Percentiles rank a stretch among this genome's conserved stretches.
phyloP scores from a whole-genome alignment of 805 yeast genomes.

The Starmerella scarabaei region DNA sequence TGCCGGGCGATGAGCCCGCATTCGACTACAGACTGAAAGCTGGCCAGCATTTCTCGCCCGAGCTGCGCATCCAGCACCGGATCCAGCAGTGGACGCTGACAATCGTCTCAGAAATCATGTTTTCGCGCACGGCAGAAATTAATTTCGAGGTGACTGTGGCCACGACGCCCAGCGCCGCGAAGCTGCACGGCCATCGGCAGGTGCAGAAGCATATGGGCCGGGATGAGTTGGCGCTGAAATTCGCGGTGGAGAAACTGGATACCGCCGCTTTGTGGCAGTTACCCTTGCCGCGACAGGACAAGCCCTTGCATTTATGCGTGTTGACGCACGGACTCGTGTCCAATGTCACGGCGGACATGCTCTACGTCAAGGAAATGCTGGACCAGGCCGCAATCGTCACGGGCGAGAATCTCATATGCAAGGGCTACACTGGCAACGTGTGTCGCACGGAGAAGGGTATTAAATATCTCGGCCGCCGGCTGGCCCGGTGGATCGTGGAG shows the following conservation, averaged over 20 bases:
- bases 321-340: slow-evolving; percentile 89
- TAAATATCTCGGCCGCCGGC: slow-evolving; percentile 65
- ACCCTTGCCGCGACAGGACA: slow-evolving; percentile 39
- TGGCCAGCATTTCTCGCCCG: slow-evolving; percentile 51
- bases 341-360: slow-evolving; percentile 80
- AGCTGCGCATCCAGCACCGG: slow-evolving; percentile 35
- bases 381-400: slow-evolving; percentile 36
- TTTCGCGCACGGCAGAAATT: slow-evolving; percentile 55
- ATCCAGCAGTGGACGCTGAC: slow-evolving; percentile 67
- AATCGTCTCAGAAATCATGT: slow-evolving; percentile 65
- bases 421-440: slow-evolving; percentile 73
- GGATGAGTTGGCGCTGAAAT: slow-evolving; percentile 1
- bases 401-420: slow-evolving; percentile 56
- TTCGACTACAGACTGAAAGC: slow-evolving; percentile 52
- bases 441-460: slow-evolving; percentile 86
- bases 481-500: slow-evolving; percentile 58
- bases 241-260: slow-evolving; percentile 33
- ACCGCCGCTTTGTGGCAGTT: slow-evolving; percentile 65
- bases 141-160: slow-evolving; percentile 51
- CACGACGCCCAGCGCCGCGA: slow-evolving; percentile 21
- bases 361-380: slow-evolving; percentile 68
- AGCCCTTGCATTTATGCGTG: slow-evolving; percentile 70
- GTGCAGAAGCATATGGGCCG: slow-evolving; percentile 4
- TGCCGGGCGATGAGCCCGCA: slow-evolving; percentile 24
- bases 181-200: slow-evolving; percentile 6